These are phyloP conservation scores for Aspergillus sp. DNA, from an alignment of 2,329 filamentous ascomycete genomes.

Conservation along the genomic window DNA sequence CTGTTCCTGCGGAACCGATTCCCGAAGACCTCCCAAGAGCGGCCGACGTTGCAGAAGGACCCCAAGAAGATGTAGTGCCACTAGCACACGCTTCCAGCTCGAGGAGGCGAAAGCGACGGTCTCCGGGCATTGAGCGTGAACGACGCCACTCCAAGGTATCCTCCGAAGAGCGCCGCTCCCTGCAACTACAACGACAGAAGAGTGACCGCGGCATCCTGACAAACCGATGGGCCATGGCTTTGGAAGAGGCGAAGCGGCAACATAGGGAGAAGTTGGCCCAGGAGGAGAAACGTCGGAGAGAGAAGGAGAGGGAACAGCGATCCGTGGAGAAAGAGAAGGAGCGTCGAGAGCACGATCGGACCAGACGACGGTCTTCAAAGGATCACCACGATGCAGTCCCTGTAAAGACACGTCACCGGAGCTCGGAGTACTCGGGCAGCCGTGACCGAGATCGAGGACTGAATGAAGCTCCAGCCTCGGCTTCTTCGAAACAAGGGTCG, in stretches of 20 bases:
- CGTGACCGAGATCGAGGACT: slow-evolving; percentile 20
- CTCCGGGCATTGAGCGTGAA: slow-evolving; percentile 23
- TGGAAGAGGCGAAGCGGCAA: slow-evolving; percentile 36
- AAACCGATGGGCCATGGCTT: slow-evolving; percentile 33
- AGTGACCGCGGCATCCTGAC: slow-evolving; percentile 32
- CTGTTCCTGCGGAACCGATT: slow-evolving; percentile 13
- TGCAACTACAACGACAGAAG: slow-evolving; percentile 29
- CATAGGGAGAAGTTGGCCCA: slow-evolving; percentile 33
- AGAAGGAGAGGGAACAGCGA: slow-evolving; percentile 12
- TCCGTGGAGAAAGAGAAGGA: slow-evolving; percentile 20
- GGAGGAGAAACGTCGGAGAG: slow-evolving; percentile 18
- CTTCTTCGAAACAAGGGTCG: slow-evolving; percentile 28
- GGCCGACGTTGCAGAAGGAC: slow-evolving; percentile 9
- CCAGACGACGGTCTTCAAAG: slow-evolving; percentile 10
- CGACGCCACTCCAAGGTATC: slow-evolving; percentile 38
- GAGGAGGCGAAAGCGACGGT: too few relatives aligned
- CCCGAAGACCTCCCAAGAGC: slow-evolving; percentile 14
- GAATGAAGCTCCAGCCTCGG: slow-evolving; percentile 22
- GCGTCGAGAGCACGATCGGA: slow-evolving; percentile 16
- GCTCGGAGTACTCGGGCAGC: slow-evolving; percentile 26
- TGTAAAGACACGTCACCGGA: slow-evolving; percentile 16
- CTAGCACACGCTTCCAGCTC: background rate
- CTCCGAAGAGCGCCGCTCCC: slow-evolving; percentile 29
- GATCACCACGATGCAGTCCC: slow-evolving; percentile 15
- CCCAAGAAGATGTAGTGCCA: slow-evolving; percentile 10